Evolutionary conservation across 805 yeast species (phyloP).

Genomic region (Pichia californica): DNA sequence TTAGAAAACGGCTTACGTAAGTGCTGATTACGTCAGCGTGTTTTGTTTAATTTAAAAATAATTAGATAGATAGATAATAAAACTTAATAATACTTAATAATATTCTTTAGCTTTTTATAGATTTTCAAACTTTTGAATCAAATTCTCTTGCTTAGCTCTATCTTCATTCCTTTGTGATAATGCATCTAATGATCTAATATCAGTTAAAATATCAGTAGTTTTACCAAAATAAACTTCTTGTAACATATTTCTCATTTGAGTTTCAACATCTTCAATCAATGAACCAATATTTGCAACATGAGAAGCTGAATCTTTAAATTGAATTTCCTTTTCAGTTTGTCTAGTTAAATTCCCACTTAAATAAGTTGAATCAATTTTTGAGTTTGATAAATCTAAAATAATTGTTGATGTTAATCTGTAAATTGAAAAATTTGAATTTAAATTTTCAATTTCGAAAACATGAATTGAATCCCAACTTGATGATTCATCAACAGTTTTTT

Average conservation of each 20-base stretch:
- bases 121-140: constrained; percentile 33
- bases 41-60: too few species aligned
- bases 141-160: constrained; percentile 33
- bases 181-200: constrained; percentile 43
- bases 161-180: constrained; percentile 33
- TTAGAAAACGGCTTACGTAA: too few species aligned
- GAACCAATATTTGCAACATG: constrained; percentile 85
- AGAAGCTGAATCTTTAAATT: constrained; percentile 44
- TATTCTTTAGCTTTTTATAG: constrained; percentile 12
- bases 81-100: neutral
- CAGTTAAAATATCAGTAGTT: constrained; percentile 80
- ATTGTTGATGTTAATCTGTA: constrained; percentile 86
- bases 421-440: constrained; percentile 32
- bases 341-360: constrained; percentile 83
- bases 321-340: constrained; percentile 57
- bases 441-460: constrained; percentile 68
- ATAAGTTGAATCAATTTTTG: constrained; percentile 29
- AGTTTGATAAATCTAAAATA: constrained; percentile 57
- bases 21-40: too few species aligned
- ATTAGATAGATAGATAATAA: too few species aligned
- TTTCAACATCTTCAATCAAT: constrained; percentile 81
- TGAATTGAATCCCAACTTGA: constrained; percentile 93
- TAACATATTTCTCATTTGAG: constrained; percentile 74
- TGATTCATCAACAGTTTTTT: constrained; percentile 47
- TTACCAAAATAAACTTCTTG: constrained; percentile 96